Conservation (phyloP, 2,329 filamentous ascomycete species). For the Curvularia sp. region DNA sequence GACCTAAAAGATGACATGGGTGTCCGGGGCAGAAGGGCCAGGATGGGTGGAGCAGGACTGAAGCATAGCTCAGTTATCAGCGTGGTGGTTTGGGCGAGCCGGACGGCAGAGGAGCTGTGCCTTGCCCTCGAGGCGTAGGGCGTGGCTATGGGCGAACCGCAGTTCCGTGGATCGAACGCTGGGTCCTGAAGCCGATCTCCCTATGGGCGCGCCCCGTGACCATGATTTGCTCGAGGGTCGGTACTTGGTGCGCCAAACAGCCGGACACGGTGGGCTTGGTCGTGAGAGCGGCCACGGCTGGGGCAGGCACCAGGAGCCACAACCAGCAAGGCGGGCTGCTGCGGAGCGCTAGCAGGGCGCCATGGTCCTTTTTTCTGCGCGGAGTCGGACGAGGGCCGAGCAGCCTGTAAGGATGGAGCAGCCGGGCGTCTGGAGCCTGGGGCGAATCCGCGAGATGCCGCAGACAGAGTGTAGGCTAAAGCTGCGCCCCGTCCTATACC, state of each 20-base stretch:
- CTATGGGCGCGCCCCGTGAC: conserved; percentile 3
- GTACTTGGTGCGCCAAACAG: conserved; percentile 29
- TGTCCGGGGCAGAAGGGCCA: background rate
- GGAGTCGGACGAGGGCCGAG: conserved; percentile 32
- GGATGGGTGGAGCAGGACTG: conserved; percentile 9
- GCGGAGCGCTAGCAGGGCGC: conserved; percentile 22
- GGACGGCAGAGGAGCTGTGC: background rate
- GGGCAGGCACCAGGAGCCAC: conserved; percentile 25
- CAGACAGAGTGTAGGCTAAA: conserved; percentile 12
- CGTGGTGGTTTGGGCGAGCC: background rate
- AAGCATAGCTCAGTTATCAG: background rate
- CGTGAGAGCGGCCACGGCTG: conserved; percentile 30
- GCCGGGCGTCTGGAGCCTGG: background rate
- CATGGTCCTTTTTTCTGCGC: conserved; percentile 11
- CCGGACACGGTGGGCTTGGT: conserved; percentile 30
- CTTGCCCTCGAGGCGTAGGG: background rate
- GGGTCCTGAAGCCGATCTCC: conserved; percentile 18
- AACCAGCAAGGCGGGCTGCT: conserved; percentile 7
- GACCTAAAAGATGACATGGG: conserved; percentile 22
- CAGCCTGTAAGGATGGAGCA: conserved; percentile 21
- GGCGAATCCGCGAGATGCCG: conserved; percentile 5
- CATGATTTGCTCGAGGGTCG: conserved; percentile 33
- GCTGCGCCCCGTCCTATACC: conserved; percentile 9
- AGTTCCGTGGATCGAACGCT: conserved; percentile 24
- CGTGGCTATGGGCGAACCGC: conserved; percentile 18